phyloP scores from a whole-genome alignment of 352 stramenopile genomes.

The Ophiocytium majus region DNA sequence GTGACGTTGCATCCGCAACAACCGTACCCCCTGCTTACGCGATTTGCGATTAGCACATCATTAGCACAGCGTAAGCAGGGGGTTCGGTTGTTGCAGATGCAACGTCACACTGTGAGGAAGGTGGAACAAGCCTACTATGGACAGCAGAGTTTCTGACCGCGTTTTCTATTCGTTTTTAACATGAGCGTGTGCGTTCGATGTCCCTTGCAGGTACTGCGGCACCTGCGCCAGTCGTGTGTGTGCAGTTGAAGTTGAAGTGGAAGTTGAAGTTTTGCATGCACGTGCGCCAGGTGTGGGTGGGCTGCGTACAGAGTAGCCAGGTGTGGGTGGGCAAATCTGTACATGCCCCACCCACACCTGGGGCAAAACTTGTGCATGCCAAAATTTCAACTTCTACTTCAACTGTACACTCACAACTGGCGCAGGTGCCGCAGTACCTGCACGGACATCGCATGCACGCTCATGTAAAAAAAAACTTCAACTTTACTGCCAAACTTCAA shows the following conservation, averaged over 20 bases:
- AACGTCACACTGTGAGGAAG: too few species aligned
- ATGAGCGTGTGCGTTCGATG: neutral
- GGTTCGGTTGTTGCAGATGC: too few species aligned
- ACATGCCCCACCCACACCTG: neutral
- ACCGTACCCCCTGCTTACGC: too few species aligned
- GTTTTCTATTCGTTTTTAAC: too few species aligned
- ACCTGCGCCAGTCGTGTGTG: conserved; percentile 90
- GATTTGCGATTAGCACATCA: too few species aligned
- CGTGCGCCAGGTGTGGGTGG: too few species aligned
- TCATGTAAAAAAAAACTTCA: conserved; percentile 15
- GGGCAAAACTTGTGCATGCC: neutral
- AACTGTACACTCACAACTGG: neutral
- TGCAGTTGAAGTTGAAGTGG: conserved; percentile 93
- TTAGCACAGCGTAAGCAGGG: too few species aligned
- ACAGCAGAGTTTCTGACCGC: too few species aligned
- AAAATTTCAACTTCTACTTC: neutral
- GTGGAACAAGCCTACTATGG: too few species aligned
- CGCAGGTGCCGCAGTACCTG: neutral
- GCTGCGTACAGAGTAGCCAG: too few species aligned
- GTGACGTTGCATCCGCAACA: too few species aligned
- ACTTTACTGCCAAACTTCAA: neutral
- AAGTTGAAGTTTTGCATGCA: conserved; percentile 95
- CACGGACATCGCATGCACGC: neutral
- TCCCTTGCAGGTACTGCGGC: conserved; percentile 83
- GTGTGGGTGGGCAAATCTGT: too few species aligned